Percentiles rank a stretch among this genome's conserved stretches.
Evolutionary conservation across 1,284 basidiomycete species (phyloP).

Genomic region (Melampsora occidentalis): DNA sequence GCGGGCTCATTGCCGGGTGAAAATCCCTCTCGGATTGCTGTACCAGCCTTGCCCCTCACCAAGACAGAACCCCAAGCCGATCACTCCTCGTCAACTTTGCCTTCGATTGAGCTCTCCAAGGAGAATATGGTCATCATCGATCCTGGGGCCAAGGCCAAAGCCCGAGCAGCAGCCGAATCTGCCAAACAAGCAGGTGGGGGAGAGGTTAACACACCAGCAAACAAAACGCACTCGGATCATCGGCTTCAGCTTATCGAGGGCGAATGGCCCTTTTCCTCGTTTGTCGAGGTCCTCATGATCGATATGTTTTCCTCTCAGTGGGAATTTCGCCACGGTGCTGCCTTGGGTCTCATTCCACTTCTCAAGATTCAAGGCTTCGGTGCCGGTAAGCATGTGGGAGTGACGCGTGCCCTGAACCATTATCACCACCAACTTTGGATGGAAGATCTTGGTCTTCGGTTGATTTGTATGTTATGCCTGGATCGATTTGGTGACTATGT

Average conservation of each 20-base stretch:
- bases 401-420: slow-evolving; percentile 63
- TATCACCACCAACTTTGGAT: slow-evolving; percentile 77
- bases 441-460: slow-evolving; percentile 78
- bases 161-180: slow-evolving; percentile 49
- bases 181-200: slow-evolving; percentile 49
- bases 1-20: slow-evolving; percentile 38
- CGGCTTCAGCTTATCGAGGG: slow-evolving; percentile 60
- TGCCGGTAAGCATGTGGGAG: slow-evolving; percentile 66
- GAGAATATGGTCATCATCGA: slow-evolving; percentile 47
- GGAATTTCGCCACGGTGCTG: slow-evolving; percentile 93
- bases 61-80: slow-evolving; percentile 43
- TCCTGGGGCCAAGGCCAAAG: slow-evolving; percentile 52
- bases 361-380: slow-evolving; percentile 78
- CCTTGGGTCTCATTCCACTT: slow-evolving; percentile 84
- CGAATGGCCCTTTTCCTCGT: slow-evolving; percentile 82
- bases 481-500: slow-evolving; percentile 98
- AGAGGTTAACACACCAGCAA: slow-evolving; percentile 43
- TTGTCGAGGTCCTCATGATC: slow-evolving; percentile 76
- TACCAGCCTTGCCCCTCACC: slow-evolving; percentile 46
- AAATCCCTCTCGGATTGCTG: slow-evolving; percentile 42
- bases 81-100: neutral
- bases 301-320: slow-evolving; percentile 80
- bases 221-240: slow-evolving; percentile 16
- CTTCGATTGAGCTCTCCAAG: neutral
- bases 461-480: slow-evolving; percentile 86